A percentile compares a stretch with the other conserved stretches of the same genome.
phyloP scores from a whole-genome alignment of 345 rosid species.

The Eucalyptus marginata region DNA sequence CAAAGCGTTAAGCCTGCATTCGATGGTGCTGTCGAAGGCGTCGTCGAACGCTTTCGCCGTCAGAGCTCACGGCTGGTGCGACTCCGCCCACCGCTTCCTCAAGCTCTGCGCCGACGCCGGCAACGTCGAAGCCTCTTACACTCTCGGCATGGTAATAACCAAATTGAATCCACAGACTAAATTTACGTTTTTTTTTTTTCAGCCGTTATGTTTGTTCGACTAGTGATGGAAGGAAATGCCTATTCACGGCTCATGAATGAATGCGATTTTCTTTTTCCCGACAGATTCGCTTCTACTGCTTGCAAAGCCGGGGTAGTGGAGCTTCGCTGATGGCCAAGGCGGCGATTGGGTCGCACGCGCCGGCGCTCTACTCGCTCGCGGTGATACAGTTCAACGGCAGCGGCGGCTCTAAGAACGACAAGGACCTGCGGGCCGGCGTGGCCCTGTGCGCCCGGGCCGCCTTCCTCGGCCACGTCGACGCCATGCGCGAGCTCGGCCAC shows the following conservation, averaged over 20 bases:
- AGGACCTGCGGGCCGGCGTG: conserved; percentile 21
- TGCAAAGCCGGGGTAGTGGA: conserved; percentile 11
- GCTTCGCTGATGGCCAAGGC: conserved; percentile 24
- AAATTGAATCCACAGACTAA: not conserved
- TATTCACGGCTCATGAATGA: not conserved
- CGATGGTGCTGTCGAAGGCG: conserved; percentile 5
- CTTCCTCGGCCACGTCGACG: conserved; percentile 20
- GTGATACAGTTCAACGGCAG: conserved; percentile 28
- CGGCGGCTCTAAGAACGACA: conserved; percentile 17
- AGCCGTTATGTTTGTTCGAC: not conserved
- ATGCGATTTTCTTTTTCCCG: not conserved
- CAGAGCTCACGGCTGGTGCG: conserved; percentile 9
- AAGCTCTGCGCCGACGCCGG: conserved; percentile 12
- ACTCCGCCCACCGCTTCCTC: conserved; percentile 10
- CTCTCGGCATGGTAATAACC: conserved; percentile 12
- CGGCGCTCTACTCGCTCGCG: conserved; percentile 18
- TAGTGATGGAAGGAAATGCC: not conserved
- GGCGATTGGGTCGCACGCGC: conserved; percentile 15
- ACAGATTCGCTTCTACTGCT: conserved; percentile 21
- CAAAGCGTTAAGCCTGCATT: not conserved
- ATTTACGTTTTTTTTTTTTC: not conserved
- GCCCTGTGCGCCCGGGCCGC: conserved; percentile 24
- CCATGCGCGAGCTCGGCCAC: conserved; percentile 22
- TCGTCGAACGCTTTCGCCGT: not conserved
- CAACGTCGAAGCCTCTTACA: conserved; percentile 13